These are phyloP conservation scores for Candida pseudoglaebosa DNA, from an alignment of 805 yeast species.

Conservation along the genomic window DNA sequence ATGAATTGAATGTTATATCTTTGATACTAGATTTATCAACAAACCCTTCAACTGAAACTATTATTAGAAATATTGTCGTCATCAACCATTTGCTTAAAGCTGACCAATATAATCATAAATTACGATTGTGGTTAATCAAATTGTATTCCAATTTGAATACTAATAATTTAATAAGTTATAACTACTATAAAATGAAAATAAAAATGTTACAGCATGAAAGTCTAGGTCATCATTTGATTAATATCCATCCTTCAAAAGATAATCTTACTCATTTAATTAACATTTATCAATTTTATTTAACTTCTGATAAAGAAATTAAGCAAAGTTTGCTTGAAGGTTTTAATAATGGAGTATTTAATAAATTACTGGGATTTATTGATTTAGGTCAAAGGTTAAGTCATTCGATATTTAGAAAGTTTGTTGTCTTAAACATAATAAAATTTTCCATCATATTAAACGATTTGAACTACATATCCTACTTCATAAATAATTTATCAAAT, in stretches of 20 bases:
- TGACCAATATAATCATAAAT: slow-evolving; percentile 72
- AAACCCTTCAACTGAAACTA: slow-evolving; percentile 19
- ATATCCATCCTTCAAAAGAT: slow-evolving; percentile 41
- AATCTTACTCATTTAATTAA: slow-evolving; percentile 30
- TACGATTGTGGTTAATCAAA: slow-evolving; percentile 66
- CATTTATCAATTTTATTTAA: slow-evolving; percentile 48
- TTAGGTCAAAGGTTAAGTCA: slow-evolving; percentile 49
- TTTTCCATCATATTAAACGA: slow-evolving; percentile 29
- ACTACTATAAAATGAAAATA: slow-evolving; percentile 55
- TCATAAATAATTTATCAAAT: slow-evolving; percentile 15
- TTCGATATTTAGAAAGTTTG: slow-evolving; percentile 46
- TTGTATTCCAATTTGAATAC: slow-evolving; percentile 59
- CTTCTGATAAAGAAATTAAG: slow-evolving; percentile 49
- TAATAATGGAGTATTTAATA: slow-evolving; percentile 57
- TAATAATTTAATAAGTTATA: slow-evolving; percentile 42
- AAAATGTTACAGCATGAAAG: slow-evolving; percentile 78
- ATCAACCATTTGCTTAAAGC: slow-evolving; percentile 51
- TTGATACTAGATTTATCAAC: slow-evolving; percentile 23
- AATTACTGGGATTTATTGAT: slow-evolving; percentile 61
- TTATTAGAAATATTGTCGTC: slow-evolving; percentile 42
- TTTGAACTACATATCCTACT: slow-evolving; percentile 26
- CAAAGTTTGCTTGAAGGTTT: slow-evolving; percentile 51
- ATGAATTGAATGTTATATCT: slow-evolving; percentile 60
- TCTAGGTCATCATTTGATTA: slow-evolving; percentile 44
- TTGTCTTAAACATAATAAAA: slow-evolving; percentile 30